Base-by-base conservation (phyloP, 148 eudicot genomes). In the Vaccinium darrowii region DNA sequence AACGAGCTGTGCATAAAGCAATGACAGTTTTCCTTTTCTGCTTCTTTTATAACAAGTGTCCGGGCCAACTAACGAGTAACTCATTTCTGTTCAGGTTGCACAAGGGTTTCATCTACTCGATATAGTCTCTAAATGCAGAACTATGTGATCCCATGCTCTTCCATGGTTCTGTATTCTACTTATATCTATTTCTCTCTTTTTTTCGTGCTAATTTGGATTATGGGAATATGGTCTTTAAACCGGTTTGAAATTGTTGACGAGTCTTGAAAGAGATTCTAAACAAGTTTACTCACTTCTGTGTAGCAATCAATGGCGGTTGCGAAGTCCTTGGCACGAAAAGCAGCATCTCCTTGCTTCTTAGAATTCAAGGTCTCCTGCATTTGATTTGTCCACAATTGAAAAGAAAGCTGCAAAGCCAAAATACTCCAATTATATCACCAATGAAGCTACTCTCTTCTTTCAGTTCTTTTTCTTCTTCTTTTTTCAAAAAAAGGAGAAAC, bases 331-430 rank as follows among this genome's bases (percentile, higher is more conserved):
- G 89, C 91, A 84, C 94, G 89, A 63, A 93, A 93, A 43, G 94
- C 92, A 51, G 90, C 86, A 81, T 93, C 96, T 19, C 96, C 96
- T 84, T 88, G 92, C 90, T 92, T 92, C 91, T 91, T 93, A 27
- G 92, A 92, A 81, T 90, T 90, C 81, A 93, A 84, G 33, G 93
- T 91, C 69, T 92, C 94, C 88, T 91, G 93, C 93, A 93, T 92
- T 85, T 93, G 94, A 81, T 88, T 88, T 49, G 96, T 93, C 96
- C 96, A 92, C 93, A 92, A 82, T 87, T 93, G 94, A 78, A 93
- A 93, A 52, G 96, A 93, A 75, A 93, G 94, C 96, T 93, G 90
- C 92, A 87, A 67, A 76, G 30, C 81, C 74, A 85, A 27, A 62
- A 30, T 36, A 73, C 15, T 83, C n/a, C 62, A 36, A 74, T 76